Base-by-base conservation (phyloP, 805 yeast species). In the Pichia manshurica region DNA sequence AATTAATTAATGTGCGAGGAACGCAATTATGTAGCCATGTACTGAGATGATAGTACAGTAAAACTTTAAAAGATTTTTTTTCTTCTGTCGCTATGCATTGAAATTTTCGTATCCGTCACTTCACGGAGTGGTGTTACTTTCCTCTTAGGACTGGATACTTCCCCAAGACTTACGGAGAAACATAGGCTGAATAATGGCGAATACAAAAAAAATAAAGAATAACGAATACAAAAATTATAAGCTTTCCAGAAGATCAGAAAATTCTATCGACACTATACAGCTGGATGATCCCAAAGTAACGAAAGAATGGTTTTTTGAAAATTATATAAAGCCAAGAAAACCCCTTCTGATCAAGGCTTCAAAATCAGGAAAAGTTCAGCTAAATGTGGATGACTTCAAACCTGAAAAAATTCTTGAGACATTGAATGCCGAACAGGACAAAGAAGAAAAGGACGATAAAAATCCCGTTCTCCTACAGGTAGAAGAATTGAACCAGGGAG, bases 401-500 rank as follows among this genome's bases (percentile, higher is more conserved):
- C 41, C 48, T 25, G 44, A 47, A 4, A 19, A 33, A 2, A 47
- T 55, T 9, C 34, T 22, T 3, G 17, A 48, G 5, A 55, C 56
- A 10, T 39, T 56, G 16, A 21, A 44, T 9, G 45, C 44, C 17
- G 33, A 39, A 9, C 42, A 23, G 5, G 16, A 29, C 8, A 23
- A 15, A 29, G 31, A 17, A 35, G 20, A 13, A 7, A 46, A 35
- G 13, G 20, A 29, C 2, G 42, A 25, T 16, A 38, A 15, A 1
- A 40, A 39, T 16, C n/a, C n/a, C n/a, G n/a, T n/a, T n/a, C n/a
- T n/a, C 10, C 57, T 84, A 33, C 78, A 81, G 53, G 79, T 84
- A 16, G 91, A 84, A 57, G 72, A 72, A 52, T 77, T 78, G 55
- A 60, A 63, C 13, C 63, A 70, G 38, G 81, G 81, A 42, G 90